Evolutionary conservation across 2,329 filamentous ascomycete species (phyloP), one percentile per base, ranked within the genome.

Genomic region (Aspergillus fijiensis): DNA sequence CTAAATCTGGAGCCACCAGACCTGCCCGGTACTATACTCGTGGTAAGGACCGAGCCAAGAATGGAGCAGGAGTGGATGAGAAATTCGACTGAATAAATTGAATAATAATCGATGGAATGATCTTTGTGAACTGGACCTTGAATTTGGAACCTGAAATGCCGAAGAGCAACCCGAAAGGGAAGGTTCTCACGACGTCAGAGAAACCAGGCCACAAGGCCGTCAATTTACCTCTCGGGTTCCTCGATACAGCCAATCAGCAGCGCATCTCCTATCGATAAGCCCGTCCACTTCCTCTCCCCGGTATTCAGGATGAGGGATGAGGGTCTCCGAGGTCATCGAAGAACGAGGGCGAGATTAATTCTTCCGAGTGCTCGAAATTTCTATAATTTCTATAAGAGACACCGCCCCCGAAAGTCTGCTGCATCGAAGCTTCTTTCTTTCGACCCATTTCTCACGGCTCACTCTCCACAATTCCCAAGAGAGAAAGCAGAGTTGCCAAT

Each of bases 141-240:
- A 21, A 21, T 21, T 21, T 21, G 21, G 21, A 19, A 19, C 19
- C 19, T 19, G 19, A 67, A 62, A 65, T 53, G 58, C 52, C 63
- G 48, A 49, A 59, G 54, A 57, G 58, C 55, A 49, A 49, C 57
- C 61, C 42, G 53, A 63, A 76, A 74, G 65, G 74, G 74, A 76
- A 76, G 67, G 72, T 76, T 73, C 67, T 68, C 68, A 75, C 73
- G 74, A 65, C 59, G 51, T 54, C 50, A 39, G 33, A 23, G 31
- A 31, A 31, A 48, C 54, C 58, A 63, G 62, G 61, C 65, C 63
- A 49, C 64, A 57, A 63, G 68, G 64, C 63, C 61, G 55, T 2
- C n/a, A 16, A 54, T 19, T 23, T 47, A 11, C 48, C 12, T 23
- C 42, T 51, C 11, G n/a, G 27, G 57, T 49, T 48, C 33, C 12